Percentiles rank a stretch among this genome's conserved stretches.
These are phyloP conservation scores for Fusarium sp. DNA, from an alignment of 2,329 filamentous ascomycete genomes.

Conservation along the genomic window DNA sequence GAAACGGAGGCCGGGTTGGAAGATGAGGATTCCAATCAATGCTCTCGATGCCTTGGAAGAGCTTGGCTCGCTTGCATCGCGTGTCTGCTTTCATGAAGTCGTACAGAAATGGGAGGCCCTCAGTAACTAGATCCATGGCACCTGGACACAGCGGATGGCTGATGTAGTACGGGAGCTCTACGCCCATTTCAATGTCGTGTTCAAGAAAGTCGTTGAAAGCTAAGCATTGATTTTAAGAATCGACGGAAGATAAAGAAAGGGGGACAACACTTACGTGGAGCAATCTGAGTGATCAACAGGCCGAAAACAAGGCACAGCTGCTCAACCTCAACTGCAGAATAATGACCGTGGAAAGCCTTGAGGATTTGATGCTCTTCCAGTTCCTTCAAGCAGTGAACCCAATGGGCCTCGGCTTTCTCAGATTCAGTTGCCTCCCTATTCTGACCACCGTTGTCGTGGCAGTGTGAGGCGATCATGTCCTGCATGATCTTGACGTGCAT, in stretches of 20 bases:
- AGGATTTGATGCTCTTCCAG: conserved; percentile 9
- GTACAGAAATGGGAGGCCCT: conserved; percentile 7
- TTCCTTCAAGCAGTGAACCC: background rate
- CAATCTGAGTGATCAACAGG: conserved; percentile 2
- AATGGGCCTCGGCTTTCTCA: background rate
- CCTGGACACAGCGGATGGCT: background rate
- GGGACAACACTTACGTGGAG: conserved; percentile 1
- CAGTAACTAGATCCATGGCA: background rate
- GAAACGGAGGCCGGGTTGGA: background rate
- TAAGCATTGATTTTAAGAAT: background rate
- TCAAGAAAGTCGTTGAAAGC: conserved; percentile 21
- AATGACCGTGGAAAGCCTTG: background rate
- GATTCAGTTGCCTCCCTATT: background rate
- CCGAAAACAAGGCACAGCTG: conserved; percentile 5
- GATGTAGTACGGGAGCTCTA: conserved; percentile 6
- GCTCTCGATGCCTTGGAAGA: background rate
- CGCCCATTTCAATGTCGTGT: conserved; percentile 14
- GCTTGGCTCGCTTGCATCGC: background rate
- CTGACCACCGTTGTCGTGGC: background rate
- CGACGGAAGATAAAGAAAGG: too few relatives aligned
- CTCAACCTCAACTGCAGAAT: conserved; percentile 11
- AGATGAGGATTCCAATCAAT: background rate
- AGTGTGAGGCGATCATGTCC: background rate
- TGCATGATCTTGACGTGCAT: background rate
- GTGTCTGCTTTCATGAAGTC: conserved; percentile 7